Base-by-base conservation (phyloP, 208 protist species). In the Trypanosoma grayi region DNA sequence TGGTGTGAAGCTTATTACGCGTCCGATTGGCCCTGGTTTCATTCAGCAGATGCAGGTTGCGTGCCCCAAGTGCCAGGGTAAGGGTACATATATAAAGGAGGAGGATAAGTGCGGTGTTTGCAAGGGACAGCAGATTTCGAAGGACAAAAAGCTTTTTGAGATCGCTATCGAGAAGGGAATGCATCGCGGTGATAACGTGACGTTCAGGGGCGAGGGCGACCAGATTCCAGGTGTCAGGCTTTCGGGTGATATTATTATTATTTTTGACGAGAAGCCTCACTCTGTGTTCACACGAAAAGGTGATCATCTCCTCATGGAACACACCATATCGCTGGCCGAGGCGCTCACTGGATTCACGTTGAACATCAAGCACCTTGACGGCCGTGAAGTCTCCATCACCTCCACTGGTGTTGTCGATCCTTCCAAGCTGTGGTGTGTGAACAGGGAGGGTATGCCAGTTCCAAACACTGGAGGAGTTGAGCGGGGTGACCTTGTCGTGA, bases 231-330 rank as follows among this genome's bases (percentile, higher is more conserved):
- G 85, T 45, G 78, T 98, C 28, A 68, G 79, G 34, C 75, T 91
- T 16, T 85, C 98, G 24, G 98, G 98, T 43, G 98, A 99, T 72
- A 96, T 99, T 56, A 92, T 99, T 54, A 98, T 99, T 60, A 89
- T 99, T 13, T 61, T 99, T 4, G 75, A 97, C 27, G 77, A 98
- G 79, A 98, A 99, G 75, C 81, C 93, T 37, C 97, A 99, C 79
- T 27, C 71, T 11, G 6, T 77, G 0, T 99, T 99, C 70, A 73
- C 82, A 16, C 87, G 98, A 33, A 85, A 98, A 52, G 97, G 94
- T 56, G 73, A 97, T 57, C 97, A 99, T 79, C 83, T 99, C 11
- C 24, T 98, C 46, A 96, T 98, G 40, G 76, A 95, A 64, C 83
- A 79, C 63, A 87, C 85, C 54, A 88, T 97, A 54, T 87, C 83